Evolutionary conservation across 352 stramenopile species (phyloP).

Genomic region (Phytophthora kernoviae): DNA sequence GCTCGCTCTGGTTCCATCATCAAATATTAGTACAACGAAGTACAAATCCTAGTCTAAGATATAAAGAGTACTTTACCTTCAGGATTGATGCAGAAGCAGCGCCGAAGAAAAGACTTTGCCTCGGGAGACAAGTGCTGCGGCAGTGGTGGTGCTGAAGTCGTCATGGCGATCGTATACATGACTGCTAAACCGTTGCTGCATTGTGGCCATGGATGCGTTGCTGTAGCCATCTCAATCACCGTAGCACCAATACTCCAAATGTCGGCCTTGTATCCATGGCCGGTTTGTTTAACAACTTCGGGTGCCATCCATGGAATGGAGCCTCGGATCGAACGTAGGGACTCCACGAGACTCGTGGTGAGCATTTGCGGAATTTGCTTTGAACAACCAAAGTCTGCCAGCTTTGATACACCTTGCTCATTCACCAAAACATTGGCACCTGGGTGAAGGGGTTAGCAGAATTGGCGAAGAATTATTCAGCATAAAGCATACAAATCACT

Average conservation of each 20-base stretch:
- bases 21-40: background rate
- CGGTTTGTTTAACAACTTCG: constrained; percentile 77
- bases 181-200: constrained; percentile 64
- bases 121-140: constrained; percentile 52
- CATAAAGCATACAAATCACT: no score
- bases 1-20: constrained; percentile 51
- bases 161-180: constrained; percentile 75
- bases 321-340: constrained; percentile 78
- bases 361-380: constrained; percentile 85
- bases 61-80: constrained; percentile 39
- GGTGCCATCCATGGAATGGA: constrained; percentile 89
- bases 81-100: constrained; percentile 79
- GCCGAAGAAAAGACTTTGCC: constrained; percentile 58
- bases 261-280: constrained; percentile 77
- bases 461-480: background rate
- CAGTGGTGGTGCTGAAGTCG: constrained; percentile 55
- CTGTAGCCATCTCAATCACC: constrained; percentile 85
- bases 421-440: constrained; percentile 91
- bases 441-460: constrained; percentile 5
- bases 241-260: constrained; percentile 86
- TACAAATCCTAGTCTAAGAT: background rate
- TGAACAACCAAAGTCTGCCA: constrained; percentile 91
- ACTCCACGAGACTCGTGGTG: constrained; percentile 85
- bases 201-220: constrained; percentile 65
- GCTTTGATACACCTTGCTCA: constrained; percentile 84